Percentiles rank a stretch among this genome's conserved stretches.
phyloP scores from a whole-genome alignment of 495 filamentous ascomycete species.

The Penicillium desertorum region DNA sequence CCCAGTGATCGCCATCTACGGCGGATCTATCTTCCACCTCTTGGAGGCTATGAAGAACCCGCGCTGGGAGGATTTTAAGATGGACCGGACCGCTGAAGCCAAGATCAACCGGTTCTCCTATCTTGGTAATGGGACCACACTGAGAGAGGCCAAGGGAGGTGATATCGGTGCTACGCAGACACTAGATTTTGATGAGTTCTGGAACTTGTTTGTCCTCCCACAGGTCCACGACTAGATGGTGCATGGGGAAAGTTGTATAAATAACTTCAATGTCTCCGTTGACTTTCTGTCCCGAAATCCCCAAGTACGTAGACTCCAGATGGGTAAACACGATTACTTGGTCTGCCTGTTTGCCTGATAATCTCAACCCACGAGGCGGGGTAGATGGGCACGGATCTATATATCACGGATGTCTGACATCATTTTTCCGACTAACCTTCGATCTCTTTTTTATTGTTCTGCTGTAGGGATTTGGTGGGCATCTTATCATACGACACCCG shows the following conservation, averaged over 20 bases:
- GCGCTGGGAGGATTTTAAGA: slow-evolving; percentile 48
- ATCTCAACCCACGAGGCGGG: too few relatives aligned
- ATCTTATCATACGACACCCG: too few relatives aligned
- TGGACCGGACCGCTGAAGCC: slow-evolving; percentile 28
- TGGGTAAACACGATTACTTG: too few relatives aligned
- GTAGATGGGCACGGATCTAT: too few relatives aligned
- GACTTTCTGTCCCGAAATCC: not conserved
- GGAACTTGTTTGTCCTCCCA: slow-evolving; percentile 20
- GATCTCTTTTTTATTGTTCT: too few relatives aligned
- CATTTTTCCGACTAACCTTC: too few relatives aligned
- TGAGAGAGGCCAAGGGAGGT: slow-evolving; percentile 19
- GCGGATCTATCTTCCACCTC: slow-evolving; percentile 42
- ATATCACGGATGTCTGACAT: too few relatives aligned
- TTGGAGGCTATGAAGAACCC: slow-evolving; percentile 48
- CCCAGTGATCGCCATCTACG: slow-evolving; percentile 20
- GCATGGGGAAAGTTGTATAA: not conserved
- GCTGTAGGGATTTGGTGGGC: too few relatives aligned
- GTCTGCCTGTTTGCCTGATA: too few relatives aligned
- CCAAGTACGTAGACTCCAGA: too few relatives aligned
- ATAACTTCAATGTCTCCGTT: not conserved
- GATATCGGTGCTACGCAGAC: slow-evolving; percentile 17
- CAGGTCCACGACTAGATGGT: slow-evolving; percentile 16
- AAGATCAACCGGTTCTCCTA: slow-evolving; percentile 47
- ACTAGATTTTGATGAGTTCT: slow-evolving; percentile 22
- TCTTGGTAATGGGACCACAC: slow-evolving; percentile 43